Base-by-base conservation (phyloP, 257 asterid species). In the Paulownia fortunei region DNA sequence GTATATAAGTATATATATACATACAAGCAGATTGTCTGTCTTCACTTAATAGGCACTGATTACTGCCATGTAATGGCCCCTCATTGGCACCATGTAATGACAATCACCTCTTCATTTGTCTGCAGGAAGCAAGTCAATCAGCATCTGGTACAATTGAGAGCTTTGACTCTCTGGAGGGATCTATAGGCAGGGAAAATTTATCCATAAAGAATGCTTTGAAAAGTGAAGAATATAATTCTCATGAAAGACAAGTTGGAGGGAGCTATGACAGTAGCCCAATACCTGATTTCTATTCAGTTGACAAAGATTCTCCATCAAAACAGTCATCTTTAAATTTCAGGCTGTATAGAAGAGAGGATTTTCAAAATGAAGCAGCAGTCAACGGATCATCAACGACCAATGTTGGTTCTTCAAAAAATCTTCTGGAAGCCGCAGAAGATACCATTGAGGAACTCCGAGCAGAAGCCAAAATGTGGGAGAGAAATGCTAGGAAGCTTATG, bases 381-480 rank as follows among this genome's bases (percentile, higher is more conserved):
- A 79, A 71, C 68, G 68, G 82, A 76, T 78, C 86, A 19, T 84
- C 89, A 10, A 55, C 39, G 59, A 37, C 59, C 23, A 84, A 80
- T 63, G 42, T 64, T 32, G 85, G 85, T 73, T 87, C 92, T 61
- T 87, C 92, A 15, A 85, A 71, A 34, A 81, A 75, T 76, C 92
- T 84, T 72, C 88, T 85, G 54, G 97, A 91, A 83, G 92, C 84
- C 74, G 97, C 92, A 58, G 97, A 90, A 86, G 87, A 74, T 44
- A 82, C 94, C 3, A 91, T 89, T 69, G 94, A 88, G 60, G 96
- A 94, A 75, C 90, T 94, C 49, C 90, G 93, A 8, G 91, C 88
- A 73, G 97, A 91, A 88, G 97, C 99, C 82, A 91, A 92, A 60
- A 92, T 92, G 97, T 95, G 98, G 98, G 98, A 95, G 88, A 91